Conservation (phyloP, 2,329 filamentous ascomycete genomes). For the Penicillium sp. region DNA sequence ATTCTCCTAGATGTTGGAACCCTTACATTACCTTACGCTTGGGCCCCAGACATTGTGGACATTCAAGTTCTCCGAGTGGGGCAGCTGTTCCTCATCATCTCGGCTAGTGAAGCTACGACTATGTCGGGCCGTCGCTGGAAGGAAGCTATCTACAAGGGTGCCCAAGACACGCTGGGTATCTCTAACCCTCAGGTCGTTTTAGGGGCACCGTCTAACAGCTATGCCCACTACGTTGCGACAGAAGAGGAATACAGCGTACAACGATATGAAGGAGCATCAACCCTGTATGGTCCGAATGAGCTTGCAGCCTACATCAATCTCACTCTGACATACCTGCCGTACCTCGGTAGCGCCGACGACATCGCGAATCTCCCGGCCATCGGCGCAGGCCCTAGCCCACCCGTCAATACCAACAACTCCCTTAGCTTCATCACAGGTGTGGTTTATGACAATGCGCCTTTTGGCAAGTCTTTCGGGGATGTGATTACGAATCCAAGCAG, state of each 20-base stretch:
- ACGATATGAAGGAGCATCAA: slow-evolving; percentile 93
- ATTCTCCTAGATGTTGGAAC: slow-evolving; percentile 87
- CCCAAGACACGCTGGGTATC: slow-evolving; percentile 53
- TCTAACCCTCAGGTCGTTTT: slow-evolving; percentile 71
- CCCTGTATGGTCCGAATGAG: slow-evolving; percentile 79
- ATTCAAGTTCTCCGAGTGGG: slow-evolving; percentile 83
- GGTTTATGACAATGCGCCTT: slow-evolving; percentile 67
- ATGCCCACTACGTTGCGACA: slow-evolving; percentile 79
- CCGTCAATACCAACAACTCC: slow-evolving; percentile 74
- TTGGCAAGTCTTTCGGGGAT: slow-evolving; percentile 70
- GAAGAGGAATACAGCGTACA: slow-evolving; percentile 80
- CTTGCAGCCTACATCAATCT: slow-evolving; percentile 86
- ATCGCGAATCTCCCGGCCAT: slow-evolving; percentile 43
- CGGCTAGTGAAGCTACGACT: slow-evolving; percentile 84
- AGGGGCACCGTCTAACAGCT: slow-evolving; percentile 86
- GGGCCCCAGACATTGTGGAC: slow-evolving; percentile 90
- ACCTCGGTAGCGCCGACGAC: slow-evolving; percentile 55
- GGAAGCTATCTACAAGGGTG: slow-evolving; percentile 62
- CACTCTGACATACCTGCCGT: slow-evolving; percentile 69
- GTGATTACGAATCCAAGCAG: slow-evolving; percentile 56
- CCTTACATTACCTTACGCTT: slow-evolving; percentile 73
- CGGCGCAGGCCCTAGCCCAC: slow-evolving; percentile 63
- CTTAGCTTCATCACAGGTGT: slow-evolving; percentile 80
- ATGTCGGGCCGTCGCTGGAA: slow-evolving; percentile 92
- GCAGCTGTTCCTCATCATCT: slow-evolving; percentile 79